A percentile compares a stretch with the other conserved stretches of the same genome.
phyloP scores from a whole-genome alignment of 768 basidiomycete species.

The Saitozyma sp. region DNA sequence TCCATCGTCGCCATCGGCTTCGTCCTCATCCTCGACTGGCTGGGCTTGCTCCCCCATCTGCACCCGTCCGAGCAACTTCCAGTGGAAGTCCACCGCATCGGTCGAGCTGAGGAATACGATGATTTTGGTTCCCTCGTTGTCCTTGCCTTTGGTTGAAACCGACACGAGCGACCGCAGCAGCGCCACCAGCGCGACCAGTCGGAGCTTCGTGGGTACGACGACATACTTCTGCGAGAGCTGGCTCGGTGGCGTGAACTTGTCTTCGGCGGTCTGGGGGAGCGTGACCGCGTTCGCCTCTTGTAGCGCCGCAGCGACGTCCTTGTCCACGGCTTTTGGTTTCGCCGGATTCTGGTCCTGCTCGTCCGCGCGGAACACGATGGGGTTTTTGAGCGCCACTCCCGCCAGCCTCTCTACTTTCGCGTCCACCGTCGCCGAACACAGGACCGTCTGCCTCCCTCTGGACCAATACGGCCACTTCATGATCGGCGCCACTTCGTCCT shows the following conservation, averaged over 20 bases:
- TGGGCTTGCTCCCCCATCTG: slow-evolving; percentile 60
- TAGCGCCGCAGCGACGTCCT: slow-evolving; percentile 21
- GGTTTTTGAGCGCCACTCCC: slow-evolving; percentile 72
- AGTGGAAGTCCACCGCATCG: slow-evolving; percentile 97
- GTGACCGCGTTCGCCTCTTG: slow-evolving; percentile 31
- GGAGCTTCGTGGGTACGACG: slow-evolving; percentile 84
- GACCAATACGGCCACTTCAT: slow-evolving; percentile 51
- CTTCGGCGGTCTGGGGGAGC: slow-evolving; percentile 31
- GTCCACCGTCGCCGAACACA: slow-evolving; percentile 95
- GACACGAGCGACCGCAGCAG: slow-evolving; percentile 77
- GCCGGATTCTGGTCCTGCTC: slow-evolving; percentile 21
- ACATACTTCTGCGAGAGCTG: slow-evolving; percentile 91
- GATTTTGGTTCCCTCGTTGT: slow-evolving; percentile 52
- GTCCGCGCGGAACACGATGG: slow-evolving; percentile 75
- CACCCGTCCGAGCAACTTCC: slow-evolving; percentile 74
- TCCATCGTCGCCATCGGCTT: slow-evolving; percentile 15
- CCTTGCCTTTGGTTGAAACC: slow-evolving; percentile 39
- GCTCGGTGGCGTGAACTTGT: slow-evolving; percentile 85
- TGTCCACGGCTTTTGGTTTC: slow-evolving; percentile 45
- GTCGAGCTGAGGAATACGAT: slow-evolving; percentile 97
- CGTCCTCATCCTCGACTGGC: slow-evolving; percentile 13
- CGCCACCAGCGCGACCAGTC: slow-evolving; percentile 86
- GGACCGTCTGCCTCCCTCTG: slow-evolving; percentile 70
- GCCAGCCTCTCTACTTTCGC: slow-evolving; percentile 94
- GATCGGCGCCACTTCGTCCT: slow-evolving; percentile 47